These are phyloP conservation scores for Gossypium davidsonii DNA, from an alignment of 441 rosid genomes.

Conservation along the genomic window DNA sequence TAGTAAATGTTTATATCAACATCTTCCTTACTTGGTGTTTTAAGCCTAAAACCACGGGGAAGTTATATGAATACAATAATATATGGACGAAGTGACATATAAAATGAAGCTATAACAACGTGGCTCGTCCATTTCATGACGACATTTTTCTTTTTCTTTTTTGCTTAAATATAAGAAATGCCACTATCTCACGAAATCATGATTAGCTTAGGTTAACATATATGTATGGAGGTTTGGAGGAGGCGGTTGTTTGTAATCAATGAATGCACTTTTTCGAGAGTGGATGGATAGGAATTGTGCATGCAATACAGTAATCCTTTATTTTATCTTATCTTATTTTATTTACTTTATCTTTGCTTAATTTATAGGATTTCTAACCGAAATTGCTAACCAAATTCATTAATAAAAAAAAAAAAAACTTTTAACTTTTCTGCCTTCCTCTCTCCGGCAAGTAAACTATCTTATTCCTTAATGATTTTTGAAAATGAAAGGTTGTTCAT, in stretches of 20 bases:
- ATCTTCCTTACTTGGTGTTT: too few species aligned
- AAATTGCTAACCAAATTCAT: background rate
- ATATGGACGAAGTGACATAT: too few species aligned
- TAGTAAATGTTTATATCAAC: too few species aligned
- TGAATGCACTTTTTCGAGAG: background rate
- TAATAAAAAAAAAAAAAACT: too few species aligned
- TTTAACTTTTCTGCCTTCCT: background rate
- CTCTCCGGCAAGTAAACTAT: conserved; percentile 14
- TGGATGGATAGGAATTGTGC: background rate
- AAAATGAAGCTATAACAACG: background rate
- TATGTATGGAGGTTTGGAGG: background rate
- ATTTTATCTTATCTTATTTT: background rate
- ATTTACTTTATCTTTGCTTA: background rate
- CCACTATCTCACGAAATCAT: background rate
- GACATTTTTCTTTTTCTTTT: too few species aligned
- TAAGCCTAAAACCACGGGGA: too few species aligned
- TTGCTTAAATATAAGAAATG: background rate
- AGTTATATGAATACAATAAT: too few species aligned
- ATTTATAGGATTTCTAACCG: background rate
- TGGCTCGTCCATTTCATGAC: background rate
- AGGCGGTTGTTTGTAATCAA: conserved; percentile 4
- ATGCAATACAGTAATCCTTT: background rate
- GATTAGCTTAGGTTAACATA: background rate
- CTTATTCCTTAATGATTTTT: background rate
- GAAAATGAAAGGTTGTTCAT: conserved; percentile 7